Base-by-base conservation (phyloP, 139 green algal species). In the Chlamydomonas schloesseri region DNA sequence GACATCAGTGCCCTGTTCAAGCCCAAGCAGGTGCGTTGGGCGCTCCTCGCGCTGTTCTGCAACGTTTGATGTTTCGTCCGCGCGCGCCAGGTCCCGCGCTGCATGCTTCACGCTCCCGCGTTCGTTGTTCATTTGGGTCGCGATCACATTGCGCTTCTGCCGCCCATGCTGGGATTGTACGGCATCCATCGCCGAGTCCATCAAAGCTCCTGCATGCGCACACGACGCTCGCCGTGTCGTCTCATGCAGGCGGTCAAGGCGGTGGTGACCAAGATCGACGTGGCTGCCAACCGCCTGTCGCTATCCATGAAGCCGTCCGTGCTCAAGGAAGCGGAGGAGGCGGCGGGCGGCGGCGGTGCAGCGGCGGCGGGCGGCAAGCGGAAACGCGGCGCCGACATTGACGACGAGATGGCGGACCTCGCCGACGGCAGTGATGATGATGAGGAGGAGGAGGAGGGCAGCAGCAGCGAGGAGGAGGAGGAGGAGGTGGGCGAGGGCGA, bases 251-350 rank as follows among this genome's bases (percentile, higher is more conserved):
- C 62, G 23, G 95, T 99, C 62, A 71, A 80, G 0, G 95, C 93
- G 0, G 90, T 93, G 28, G 94, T 99, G 71, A 67, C 97, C 47
- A 88, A 91, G 36, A 82, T 98, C 5, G 95, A 98, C 55, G 18
- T 42, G 0, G 85, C 90, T 0, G 82, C 34, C 17, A 87, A 86
- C 14, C 89, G 91, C 18, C 67, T 98, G 37, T 95, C 91, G 3
- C 91, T 98, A 64, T 91, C 90, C 0, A 79, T 98, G 64, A 96
- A 96, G 86, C 90, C 93, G 24, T 94, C 92, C 1, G 90, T 91
- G 71, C 82, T 98, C 31, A 83, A 84, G 36, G 71, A 87, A 34
- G 90, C 90, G 29, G 88, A 92, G 31, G 88, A 76, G 60, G 47
- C 36, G 53, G 79, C 50, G 69, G 88, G 80, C 21, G 87, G 72